Conservation (phyloP, 225 moss, liverwort and hornwort species). For the Physcomitrellopsis africana region DNA sequence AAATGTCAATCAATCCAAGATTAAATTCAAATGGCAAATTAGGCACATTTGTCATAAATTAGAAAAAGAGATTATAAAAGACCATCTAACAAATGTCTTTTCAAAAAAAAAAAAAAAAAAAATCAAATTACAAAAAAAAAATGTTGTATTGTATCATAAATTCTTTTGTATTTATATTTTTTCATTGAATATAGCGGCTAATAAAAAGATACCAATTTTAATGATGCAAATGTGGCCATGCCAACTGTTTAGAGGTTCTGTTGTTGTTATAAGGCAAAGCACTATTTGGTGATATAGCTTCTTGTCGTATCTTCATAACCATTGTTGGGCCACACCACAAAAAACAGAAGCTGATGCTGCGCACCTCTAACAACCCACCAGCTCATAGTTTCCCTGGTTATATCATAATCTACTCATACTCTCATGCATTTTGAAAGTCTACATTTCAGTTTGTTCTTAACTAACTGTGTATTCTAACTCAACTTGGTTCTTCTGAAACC, state of each 20-base stretch:
- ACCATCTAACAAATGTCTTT: slow-evolving; percentile 1
- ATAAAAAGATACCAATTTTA: not conserved
- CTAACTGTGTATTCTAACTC: slow-evolving; percentile 24
- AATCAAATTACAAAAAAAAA: not conserved
- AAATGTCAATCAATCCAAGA: slow-evolving; percentile 76
- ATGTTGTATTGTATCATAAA: not conserved
- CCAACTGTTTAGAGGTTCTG: not conserved
- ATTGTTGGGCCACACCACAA: not conserved
- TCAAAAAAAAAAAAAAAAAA: not conserved
- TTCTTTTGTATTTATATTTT: not conserved
- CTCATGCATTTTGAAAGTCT: too few species aligned
- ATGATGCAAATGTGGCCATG: slow-evolving; percentile 16
- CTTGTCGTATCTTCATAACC: not conserved
- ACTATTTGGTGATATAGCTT: not conserved
- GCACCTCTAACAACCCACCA: slow-evolving; percentile 51
- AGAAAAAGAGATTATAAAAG: slow-evolving; percentile 66
- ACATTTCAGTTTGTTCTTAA: too few species aligned
- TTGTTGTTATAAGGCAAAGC: not conserved
- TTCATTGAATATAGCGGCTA: not conserved
- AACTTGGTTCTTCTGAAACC: too few species aligned
- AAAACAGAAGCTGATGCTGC: slow-evolving; percentile 29
- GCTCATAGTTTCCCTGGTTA: too few species aligned
- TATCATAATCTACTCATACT: too few species aligned
- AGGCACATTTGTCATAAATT: slow-evolving; percentile 73
- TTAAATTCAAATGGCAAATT: slow-evolving; percentile 79